Percentiles rank a stretch among this genome's conserved stretches.
Conservation (phyloP, 805 yeast genomes). For the Cephaloascus fragrans region DNA sequence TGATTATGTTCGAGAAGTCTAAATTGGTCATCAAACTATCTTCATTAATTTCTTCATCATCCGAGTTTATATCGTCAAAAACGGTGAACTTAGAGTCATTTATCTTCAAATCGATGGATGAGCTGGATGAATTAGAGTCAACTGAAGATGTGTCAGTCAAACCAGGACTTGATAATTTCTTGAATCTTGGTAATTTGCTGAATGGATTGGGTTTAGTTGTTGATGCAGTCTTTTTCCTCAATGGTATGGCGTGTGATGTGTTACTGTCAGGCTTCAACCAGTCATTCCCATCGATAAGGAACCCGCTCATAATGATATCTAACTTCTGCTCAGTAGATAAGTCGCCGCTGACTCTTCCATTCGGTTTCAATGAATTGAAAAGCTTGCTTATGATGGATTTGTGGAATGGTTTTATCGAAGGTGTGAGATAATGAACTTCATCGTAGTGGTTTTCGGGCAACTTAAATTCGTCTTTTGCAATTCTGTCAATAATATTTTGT, state of each 20-base stretch:
- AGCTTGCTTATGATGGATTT: slow-evolving; percentile 37
- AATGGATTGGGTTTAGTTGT: slow-evolving; percentile 1
- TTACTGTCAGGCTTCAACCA: slow-evolving; percentile 49
- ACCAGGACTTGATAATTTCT: slow-evolving; percentile 13
- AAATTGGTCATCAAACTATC: slow-evolving; percentile 25
- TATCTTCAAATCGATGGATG: slow-evolving; percentile 13
- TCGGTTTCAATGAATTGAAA: slow-evolving; percentile 23
- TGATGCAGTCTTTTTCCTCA: slow-evolving; percentile 15
- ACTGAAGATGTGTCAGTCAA: slow-evolving; percentile 36
- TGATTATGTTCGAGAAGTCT: slow-evolving; percentile 27
- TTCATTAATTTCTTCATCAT: slow-evolving; percentile 42
- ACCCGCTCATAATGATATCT: slow-evolving; percentile 61
- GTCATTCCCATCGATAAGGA: slow-evolving; percentile 32
- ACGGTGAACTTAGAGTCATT: slow-evolving; percentile 40
- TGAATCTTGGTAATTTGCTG: slow-evolving; percentile 7
- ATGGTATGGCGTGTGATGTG: slow-evolving; percentile 18
- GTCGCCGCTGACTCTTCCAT: slow-evolving; percentile 44
- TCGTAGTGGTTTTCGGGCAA: slow-evolving; percentile 27
- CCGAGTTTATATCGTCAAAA: slow-evolving; percentile 33
- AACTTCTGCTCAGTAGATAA: slow-evolving; percentile 40
- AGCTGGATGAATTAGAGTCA: slow-evolving; percentile 16
- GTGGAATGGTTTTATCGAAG: slow-evolving; percentile 27
- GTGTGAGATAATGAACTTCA: slow-evolving; percentile 45
- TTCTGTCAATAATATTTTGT: slow-evolving; percentile 51
- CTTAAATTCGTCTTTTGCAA: slow-evolving; percentile 36